Percentiles rank a stretch among this genome's conserved stretches.
These are phyloP conservation scores for Eimeria maxima DNA, from an alignment of 169 alveolate species.

Conservation along the genomic window DNA sequence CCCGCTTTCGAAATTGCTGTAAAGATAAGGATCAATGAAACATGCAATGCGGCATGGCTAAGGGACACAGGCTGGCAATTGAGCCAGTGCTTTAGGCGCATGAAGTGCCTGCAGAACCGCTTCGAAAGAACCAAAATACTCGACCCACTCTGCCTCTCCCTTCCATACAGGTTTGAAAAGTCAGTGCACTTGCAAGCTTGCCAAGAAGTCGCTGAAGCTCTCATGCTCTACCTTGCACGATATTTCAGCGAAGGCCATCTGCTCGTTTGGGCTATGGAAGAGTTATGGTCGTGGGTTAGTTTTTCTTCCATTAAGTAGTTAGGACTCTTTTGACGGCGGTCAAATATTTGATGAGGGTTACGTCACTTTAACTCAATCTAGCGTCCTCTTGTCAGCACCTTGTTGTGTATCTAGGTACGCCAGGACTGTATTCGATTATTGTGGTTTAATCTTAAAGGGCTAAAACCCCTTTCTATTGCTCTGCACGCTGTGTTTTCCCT, in stretches of 20 bases:
- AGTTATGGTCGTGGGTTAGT: constrained; percentile 81
- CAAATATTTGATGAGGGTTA: background rate
- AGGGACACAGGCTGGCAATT: background rate
- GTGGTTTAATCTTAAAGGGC: constrained; percentile 73
- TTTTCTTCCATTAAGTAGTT: background rate
- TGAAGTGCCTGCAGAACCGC: background rate
- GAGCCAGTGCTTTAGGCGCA: background rate
- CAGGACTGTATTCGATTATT: constrained; percentile 57
- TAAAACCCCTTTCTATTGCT: constrained; percentile 48
- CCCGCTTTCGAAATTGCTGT: background rate
- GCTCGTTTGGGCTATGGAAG: constrained; percentile 71
- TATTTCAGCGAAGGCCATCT: constrained; percentile 74
- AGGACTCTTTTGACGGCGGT: background rate
- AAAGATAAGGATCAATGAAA: background rate
- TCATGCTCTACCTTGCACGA: constrained; percentile 72
- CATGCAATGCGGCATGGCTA: background rate
- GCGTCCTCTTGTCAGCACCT: background rate
- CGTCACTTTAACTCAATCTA: background rate
- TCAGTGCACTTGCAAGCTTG: constrained; percentile 78
- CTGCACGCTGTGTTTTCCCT: constrained; percentile 45
- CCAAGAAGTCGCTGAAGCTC: constrained; percentile 79
- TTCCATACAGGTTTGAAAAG: constrained; percentile 58
- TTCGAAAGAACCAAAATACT: background rate
- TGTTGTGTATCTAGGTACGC: constrained; percentile 20
- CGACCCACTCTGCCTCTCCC: background rate